A percentile compares a stretch with the other conserved stretches of the same genome.
Evolutionary conservation across 1,284 basidiomycete species (phyloP).

Genomic region (Clitocybe nebularis): DNA sequence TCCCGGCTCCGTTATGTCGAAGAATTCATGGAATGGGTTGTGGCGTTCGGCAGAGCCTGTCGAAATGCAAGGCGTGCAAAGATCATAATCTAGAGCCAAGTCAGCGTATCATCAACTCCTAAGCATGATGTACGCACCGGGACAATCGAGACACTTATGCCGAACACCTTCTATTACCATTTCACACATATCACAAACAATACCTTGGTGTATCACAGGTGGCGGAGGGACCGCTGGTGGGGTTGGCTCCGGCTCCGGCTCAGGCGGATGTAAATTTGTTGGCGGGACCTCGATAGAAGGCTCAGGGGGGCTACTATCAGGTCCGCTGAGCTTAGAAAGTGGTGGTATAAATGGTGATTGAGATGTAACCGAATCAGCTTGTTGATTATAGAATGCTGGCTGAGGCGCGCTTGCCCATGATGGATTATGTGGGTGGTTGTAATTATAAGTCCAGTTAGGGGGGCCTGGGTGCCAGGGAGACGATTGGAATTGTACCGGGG

Average conservation of each 20-base stretch:
- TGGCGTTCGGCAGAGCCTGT: slow-evolving; percentile 43
- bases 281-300: too few species aligned
- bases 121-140: slow-evolving; percentile 35
- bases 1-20: slow-evolving; percentile 61
- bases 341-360: slow-evolving; percentile 13
- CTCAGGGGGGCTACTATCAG: neutral
- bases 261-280: too few species aligned
- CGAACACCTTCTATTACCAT: slow-evolving; percentile 54
- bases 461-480: too few species aligned
- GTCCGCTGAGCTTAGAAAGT: neutral
- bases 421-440: too few species aligned
- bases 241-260: neutral
- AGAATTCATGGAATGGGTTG: slow-evolving; percentile 64
- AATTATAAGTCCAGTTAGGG: too few species aligned
- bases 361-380: too few species aligned
- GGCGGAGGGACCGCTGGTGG: slow-evolving; percentile 13
- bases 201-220: slow-evolving; percentile 36
- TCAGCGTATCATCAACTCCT: neutral
- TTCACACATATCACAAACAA: slow-evolving; percentile 58
- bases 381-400: too few species aligned
- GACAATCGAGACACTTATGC: slow-evolving; percentile 74
- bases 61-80: slow-evolving; percentile 57
- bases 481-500: too few species aligned
- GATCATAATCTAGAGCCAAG: slow-evolving; percentile 52
- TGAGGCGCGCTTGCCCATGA: too few species aligned